These are phyloP conservation scores for Sporisorium scitamineum DNA, from an alignment of 1,284 basidiomycete genomes.

Conservation along the genomic window DNA sequence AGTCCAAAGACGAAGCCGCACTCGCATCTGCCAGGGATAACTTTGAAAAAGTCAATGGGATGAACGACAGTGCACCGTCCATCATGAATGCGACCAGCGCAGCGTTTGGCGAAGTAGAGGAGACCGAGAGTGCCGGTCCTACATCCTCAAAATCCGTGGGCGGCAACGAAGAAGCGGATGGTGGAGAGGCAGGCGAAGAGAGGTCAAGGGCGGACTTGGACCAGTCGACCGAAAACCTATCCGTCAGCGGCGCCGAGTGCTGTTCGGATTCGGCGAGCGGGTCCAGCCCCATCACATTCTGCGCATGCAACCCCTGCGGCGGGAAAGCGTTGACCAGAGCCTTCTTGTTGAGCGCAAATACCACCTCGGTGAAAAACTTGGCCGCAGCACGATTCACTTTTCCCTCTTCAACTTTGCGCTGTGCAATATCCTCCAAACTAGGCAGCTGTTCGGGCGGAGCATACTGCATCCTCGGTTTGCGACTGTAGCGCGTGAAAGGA, in stretches of 20 bases:
- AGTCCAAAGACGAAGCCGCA: conserved; percentile 58
- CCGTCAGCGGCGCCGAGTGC: conserved; percentile 17
- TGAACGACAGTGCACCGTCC: conserved; percentile 62
- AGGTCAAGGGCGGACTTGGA: conserved; percentile 18
- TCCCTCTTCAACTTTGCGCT: conserved; percentile 34
- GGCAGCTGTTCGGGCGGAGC: conserved; percentile 26
- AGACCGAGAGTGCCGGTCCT: conserved; percentile 17
- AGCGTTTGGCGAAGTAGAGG: conserved; percentile 29
- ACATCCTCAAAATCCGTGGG: conserved; percentile 12
- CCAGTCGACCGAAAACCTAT: conserved; percentile 52
- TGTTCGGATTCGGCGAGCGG: conserved; percentile 31
- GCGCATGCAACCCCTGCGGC: conserved; percentile 35
- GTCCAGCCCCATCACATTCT: conserved; percentile 30
- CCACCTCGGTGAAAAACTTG: conserved; percentile 19
- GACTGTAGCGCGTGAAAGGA: conserved; percentile 41
- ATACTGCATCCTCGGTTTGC: conserved; percentile 33
- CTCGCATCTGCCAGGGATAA: conserved; percentile 40
- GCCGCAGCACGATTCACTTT: conserved; percentile 26
- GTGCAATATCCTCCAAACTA: conserved; percentile 17
- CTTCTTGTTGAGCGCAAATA: conserved; percentile 39
- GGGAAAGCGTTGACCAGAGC: conserved; percentile 6
- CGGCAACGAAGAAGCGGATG: conserved; percentile 4
- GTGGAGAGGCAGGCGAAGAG: conserved; percentile 11
- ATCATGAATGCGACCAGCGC: conserved; percentile 42
- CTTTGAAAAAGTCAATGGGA: conserved; percentile 60